Conservation (phyloP, 2,329 filamentous ascomycete species). For the Blumeria hordei region DNA sequence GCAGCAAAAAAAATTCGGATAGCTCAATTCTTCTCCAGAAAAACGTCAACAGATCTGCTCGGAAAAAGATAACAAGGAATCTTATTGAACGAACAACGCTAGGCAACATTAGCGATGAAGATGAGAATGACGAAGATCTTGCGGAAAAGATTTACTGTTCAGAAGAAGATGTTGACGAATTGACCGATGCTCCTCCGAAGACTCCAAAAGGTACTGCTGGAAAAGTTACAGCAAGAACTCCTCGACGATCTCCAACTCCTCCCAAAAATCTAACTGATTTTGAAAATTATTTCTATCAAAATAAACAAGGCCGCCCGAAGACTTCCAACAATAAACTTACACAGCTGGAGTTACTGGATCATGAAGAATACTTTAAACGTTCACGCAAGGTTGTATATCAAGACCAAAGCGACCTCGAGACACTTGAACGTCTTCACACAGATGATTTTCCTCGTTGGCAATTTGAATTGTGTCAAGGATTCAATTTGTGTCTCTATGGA, state of each 20-base stretch:
- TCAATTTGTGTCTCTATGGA: slow-evolving; percentile 77
- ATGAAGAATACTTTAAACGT: slow-evolving; percentile 72
- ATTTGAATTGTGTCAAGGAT: slow-evolving; percentile 70
- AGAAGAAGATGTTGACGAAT: slow-evolving; percentile 21
- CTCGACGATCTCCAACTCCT: slow-evolving; percentile 33
- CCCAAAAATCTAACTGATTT: slow-evolving; percentile 64
- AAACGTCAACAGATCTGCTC: slow-evolving; percentile 56
- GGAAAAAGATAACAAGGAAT: slow-evolving; percentile 57
- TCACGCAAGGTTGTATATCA: slow-evolving; percentile 37
- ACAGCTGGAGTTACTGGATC: slow-evolving; percentile 52
- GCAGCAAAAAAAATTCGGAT: slow-evolving; percentile 2
- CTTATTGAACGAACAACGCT: slow-evolving; percentile 49
- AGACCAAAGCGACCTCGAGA: slow-evolving; percentile 44
- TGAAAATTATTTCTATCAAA: slow-evolving; percentile 85
- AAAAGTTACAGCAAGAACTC: slow-evolving; percentile 21
- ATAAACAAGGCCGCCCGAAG: slow-evolving; percentile 54
- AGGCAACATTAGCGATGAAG: slow-evolving; percentile 42
- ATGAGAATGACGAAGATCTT: slow-evolving; percentile 42
- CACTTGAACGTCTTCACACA: slow-evolving; percentile 50
- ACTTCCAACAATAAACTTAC: slow-evolving; percentile 72
- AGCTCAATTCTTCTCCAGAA: slow-evolving; percentile 11
- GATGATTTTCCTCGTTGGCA: slow-evolving; percentile 76
- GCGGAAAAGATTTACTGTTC: slow-evolving; percentile 43
- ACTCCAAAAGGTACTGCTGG: slow-evolving; percentile 24
- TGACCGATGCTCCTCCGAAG: slow-evolving; percentile 17